Conservation (phyloP, 1,284 basidiomycete species). For the Macrocybe sp. region DNA sequence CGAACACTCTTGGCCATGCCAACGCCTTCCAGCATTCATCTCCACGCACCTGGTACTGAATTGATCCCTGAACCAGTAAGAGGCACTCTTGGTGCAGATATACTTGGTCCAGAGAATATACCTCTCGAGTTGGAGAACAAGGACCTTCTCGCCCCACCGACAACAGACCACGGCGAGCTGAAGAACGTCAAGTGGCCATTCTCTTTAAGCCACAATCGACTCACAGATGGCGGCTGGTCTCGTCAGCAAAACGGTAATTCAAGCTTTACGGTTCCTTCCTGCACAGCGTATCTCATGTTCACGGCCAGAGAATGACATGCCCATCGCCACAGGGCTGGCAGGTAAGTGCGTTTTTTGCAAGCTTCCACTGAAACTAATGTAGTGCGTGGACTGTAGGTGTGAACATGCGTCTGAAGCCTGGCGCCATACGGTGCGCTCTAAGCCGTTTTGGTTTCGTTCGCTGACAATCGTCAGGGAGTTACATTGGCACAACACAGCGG, state of each 20-base stretch:
- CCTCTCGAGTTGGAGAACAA: conserved; percentile 43
- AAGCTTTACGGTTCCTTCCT: too few relatives aligned
- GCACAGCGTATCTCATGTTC: background rate
- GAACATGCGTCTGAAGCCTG: conserved; percentile 53
- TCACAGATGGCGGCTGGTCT: conserved; percentile 56
- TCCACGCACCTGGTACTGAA: background rate
- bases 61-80: conserved; percentile 18
- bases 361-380: background rate
- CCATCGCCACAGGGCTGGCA: conserved; percentile 34
- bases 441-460: background rate
- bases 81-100: conserved; percentile 20
- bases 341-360: conserved; percentile 11
- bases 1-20: too few relatives aligned
- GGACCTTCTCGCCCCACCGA: conserved; percentile 46
- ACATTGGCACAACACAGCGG: conserved; percentile 55
- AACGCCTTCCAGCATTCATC: too few relatives aligned
- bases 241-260: conserved; percentile 44
- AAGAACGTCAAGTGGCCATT: conserved; percentile 58
- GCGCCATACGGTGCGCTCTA: conserved; percentile 39
- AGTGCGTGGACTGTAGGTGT: conserved; percentile 27
- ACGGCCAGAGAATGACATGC: conserved; percentile 33
- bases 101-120: conserved; percentile 46
- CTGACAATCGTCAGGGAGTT: conserved; percentile 36
- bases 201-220: conserved; percentile 46
- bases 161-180: conserved; percentile 40